Percentiles rank a stretch among this genome's conserved stretches.
Conservation (phyloP, 345 rosid genomes). For the Lepidium sativum region DNA sequence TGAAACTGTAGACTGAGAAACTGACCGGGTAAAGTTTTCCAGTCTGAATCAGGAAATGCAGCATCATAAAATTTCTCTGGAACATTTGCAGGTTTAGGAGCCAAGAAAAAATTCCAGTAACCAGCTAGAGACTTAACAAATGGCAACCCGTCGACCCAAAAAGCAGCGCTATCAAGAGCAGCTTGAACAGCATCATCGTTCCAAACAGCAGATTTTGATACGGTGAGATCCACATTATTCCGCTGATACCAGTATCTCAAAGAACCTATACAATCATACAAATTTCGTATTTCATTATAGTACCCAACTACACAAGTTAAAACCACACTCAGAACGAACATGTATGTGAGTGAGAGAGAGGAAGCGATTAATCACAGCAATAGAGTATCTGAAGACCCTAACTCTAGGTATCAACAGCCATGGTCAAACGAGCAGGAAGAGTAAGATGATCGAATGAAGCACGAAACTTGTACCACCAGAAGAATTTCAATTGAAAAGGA, state of each 20-base stretch:
- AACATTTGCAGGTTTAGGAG: conserved; percentile 50
- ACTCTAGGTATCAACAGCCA: not conserved
- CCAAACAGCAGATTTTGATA: conserved; percentile 75
- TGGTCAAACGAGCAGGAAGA: not conserved
- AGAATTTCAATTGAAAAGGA: not conserved
- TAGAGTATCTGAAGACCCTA: not conserved
- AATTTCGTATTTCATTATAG: not conserved
- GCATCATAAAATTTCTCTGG: conserved; percentile 50
- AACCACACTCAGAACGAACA: not conserved
- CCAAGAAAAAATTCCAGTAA: conserved; percentile 81
- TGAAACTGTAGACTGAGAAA: not conserved
- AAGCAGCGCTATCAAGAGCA: conserved; percentile 69
- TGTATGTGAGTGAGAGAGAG: too few species aligned
- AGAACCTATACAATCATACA: conserved; percentile 42
- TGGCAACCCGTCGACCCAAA: conserved; percentile 78
- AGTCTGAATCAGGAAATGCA: conserved; percentile 60
- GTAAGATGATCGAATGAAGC: not conserved
- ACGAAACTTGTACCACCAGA: not conserved
- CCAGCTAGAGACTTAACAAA: conserved; percentile 81
- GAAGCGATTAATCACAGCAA: not conserved
- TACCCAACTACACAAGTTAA: not conserved
- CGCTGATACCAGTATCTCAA: conserved; percentile 78
- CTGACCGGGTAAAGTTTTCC: conserved; percentile 76
- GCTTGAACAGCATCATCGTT: conserved; percentile 70
- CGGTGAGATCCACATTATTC: conserved; percentile 58